phyloP scores from a whole-genome alignment of 2,329 filamentous ascomycete species.

The Sclerotiophoma versabilis region DNA sequence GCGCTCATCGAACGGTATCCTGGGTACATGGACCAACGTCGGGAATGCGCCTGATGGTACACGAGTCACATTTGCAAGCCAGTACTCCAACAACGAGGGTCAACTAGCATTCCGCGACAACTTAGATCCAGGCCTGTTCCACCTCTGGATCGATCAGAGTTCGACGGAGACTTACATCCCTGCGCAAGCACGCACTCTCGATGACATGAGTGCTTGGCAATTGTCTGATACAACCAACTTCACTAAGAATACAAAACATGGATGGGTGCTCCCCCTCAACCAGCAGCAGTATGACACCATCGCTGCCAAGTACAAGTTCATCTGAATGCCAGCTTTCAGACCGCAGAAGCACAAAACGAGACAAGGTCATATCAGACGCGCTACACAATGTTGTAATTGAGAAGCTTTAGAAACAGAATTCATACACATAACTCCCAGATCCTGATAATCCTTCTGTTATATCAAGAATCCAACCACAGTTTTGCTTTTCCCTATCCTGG shows the following conservation, averaged over 20 bases:
- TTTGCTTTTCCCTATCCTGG: conserved; percentile 22
- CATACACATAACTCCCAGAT: no score
- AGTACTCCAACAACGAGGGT: conserved; percentile 14
- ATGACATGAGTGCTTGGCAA: conserved; percentile 12
- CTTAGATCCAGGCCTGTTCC: not conserved
- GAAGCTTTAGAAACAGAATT: no score
- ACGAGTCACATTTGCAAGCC: conserved; percentile 8
- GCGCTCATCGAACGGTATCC: conserved; percentile 4
- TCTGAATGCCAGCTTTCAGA: not conserved
- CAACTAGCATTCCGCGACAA: conserved; percentile 13
- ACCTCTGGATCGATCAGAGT: conserved; percentile 16
- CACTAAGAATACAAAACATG: conserved; percentile 11
- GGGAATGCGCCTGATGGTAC: conserved; percentile 11
- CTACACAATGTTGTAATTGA: no score
- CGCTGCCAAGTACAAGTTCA: not conserved
- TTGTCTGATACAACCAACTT: conserved; percentile 8
- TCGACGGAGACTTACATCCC: conserved; percentile 16
- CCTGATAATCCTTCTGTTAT: no score
- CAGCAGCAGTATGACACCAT: conserved; percentile 6
- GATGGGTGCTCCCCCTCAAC: conserved; percentile 5
- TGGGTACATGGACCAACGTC: conserved; percentile 11
- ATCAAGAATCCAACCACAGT: not conserved
- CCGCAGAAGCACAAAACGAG: not conserved
- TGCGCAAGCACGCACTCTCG: conserved; percentile 11
- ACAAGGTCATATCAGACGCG: no score